Evolutionary conservation across 176 grass and related monocot genomes (phyloP).

Genomic region (Musa itinerans): DNA sequence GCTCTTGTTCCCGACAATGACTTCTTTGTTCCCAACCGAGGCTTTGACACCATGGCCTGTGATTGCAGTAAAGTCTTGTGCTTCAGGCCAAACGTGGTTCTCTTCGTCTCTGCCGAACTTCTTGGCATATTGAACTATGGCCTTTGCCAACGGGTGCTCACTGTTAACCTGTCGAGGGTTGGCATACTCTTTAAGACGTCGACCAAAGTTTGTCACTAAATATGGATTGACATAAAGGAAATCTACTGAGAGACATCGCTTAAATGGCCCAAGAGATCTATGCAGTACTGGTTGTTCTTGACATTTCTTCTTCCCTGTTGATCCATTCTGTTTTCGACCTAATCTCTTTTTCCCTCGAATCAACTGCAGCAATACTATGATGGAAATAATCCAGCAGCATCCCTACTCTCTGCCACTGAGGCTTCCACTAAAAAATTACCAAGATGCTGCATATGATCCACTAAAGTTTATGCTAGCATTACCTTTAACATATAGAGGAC

Average conservation of each 20-base stretch:
- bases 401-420: no score
- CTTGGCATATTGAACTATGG: slow-evolving; percentile 66
- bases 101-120: slow-evolving; percentile 42
- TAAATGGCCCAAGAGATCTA: no score
- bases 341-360: no score
- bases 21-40: slow-evolving; percentile 30
- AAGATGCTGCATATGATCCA: no score
- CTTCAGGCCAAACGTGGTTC: slow-evolving; percentile 58
- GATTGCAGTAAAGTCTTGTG: slow-evolving; percentile 60
- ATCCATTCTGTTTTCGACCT: no score
- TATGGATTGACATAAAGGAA: background rate
- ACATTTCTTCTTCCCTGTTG: no score
- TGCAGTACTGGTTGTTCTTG: no score
- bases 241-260: no score
- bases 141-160: slow-evolving; percentile 84
- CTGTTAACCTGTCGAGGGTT: slow-evolving; percentile 57
- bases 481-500: background rate
- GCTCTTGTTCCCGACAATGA: slow-evolving; percentile 75
- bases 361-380: no score
- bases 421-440: no score
- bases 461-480: background rate
- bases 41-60: slow-evolving; percentile 73
- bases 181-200: background rate
- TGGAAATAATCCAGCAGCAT: no score
- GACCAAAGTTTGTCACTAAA: no score